These are phyloP conservation scores for Aristolochia contorta DNA, from an alignment of 164 flowering plant genomes.

Conservation along the genomic window DNA sequence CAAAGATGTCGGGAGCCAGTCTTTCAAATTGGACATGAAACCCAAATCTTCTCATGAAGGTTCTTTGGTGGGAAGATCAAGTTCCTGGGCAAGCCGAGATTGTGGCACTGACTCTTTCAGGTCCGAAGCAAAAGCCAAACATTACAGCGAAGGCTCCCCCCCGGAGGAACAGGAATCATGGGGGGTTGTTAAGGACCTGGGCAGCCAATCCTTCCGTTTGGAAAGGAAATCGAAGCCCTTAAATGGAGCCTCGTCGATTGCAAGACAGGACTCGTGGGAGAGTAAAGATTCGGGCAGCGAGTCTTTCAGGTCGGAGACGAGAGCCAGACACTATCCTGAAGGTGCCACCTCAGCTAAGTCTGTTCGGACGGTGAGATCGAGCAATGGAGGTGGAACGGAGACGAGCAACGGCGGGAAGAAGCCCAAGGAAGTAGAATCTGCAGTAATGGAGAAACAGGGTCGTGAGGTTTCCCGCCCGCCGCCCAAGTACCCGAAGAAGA, in stretches of 20 bases:
- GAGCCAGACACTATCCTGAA: slow-evolving; percentile 11
- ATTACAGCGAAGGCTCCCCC: slow-evolving; percentile 9
- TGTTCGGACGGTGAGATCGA: slow-evolving; percentile 42
- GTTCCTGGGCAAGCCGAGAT: slow-evolving; percentile 7
- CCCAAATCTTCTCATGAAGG: neutral
- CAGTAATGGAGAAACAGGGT: slow-evolving; percentile 1
- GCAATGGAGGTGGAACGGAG: slow-evolving; percentile 8
- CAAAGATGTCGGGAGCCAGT: slow-evolving; percentile 10
- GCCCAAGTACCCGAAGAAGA: slow-evolving; percentile 10
- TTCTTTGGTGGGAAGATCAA: neutral
- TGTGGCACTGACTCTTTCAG: slow-evolving; percentile 6
- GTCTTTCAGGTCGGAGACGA: slow-evolving; percentile 12
- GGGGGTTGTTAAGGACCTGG: slow-evolving; percentile 9
- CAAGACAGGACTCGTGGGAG: neutral
- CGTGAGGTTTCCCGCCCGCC: slow-evolving; percentile 4
- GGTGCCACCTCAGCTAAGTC: slow-evolving; percentile 35
- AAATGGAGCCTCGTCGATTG: neutral
- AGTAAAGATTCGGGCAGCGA: slow-evolving; percentile 10
- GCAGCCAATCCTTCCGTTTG: neutral
- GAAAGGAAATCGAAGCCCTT: neutral
- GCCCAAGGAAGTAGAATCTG: slow-evolving; percentile 15
- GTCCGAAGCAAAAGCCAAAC: slow-evolving; percentile 10
- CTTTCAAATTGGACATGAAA: slow-evolving; percentile 11
- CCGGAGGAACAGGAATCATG: slow-evolving; percentile 34
- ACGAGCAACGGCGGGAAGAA: slow-evolving; percentile 6